phyloP scores from a whole-genome alignment of 1,284 basidiomycete species.

The Pulveroboletus sp. region DNA sequence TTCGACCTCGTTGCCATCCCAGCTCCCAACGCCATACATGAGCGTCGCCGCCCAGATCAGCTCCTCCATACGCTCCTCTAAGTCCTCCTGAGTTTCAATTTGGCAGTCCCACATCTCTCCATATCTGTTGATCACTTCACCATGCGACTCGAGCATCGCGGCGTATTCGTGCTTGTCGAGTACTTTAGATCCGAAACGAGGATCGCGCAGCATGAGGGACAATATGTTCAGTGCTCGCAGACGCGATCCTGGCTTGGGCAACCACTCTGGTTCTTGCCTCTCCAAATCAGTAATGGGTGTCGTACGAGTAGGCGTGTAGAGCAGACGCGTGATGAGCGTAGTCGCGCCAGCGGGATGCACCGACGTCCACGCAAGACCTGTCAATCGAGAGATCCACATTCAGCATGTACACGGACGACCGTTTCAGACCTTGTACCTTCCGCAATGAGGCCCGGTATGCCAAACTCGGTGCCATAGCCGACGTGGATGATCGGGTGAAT shows the following conservation, averaged over 20 bases:
- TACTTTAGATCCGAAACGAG: conserved; percentile 29
- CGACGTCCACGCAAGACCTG: conserved; percentile 49
- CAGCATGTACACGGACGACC: not conserved
- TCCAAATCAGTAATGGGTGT: conserved; percentile 33
- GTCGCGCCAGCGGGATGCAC: conserved; percentile 40
- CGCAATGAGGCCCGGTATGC: conserved; percentile 58
- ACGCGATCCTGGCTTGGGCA: conserved; percentile 28
- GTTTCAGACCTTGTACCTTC: conserved; percentile 48
- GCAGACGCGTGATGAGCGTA: conserved; percentile 33
- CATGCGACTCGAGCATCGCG: conserved; percentile 35
- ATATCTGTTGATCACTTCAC: conserved; percentile 34
- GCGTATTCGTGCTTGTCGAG: conserved; percentile 36
- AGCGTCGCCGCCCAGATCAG: conserved; percentile 33
- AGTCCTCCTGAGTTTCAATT: conserved; percentile 29
- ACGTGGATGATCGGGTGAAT: conserved; percentile 67
- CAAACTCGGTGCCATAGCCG: conserved; percentile 67
- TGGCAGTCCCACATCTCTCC: conserved; percentile 36
- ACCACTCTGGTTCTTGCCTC: conserved; percentile 22
- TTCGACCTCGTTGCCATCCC: conserved; percentile 26
- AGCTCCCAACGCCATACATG: conserved; percentile 40
- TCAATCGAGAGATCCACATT: not conserved
- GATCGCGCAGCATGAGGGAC: conserved; percentile 42
- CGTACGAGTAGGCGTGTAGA: conserved; percentile 29
- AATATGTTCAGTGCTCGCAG: conserved; percentile 43
- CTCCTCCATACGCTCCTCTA: conserved; percentile 36